Evolutionary conservation across 2,329 filamentous ascomycete species (phyloP), one percentile per base, ranked within the genome.

Genomic region (Penicillium digitatum): DNA sequence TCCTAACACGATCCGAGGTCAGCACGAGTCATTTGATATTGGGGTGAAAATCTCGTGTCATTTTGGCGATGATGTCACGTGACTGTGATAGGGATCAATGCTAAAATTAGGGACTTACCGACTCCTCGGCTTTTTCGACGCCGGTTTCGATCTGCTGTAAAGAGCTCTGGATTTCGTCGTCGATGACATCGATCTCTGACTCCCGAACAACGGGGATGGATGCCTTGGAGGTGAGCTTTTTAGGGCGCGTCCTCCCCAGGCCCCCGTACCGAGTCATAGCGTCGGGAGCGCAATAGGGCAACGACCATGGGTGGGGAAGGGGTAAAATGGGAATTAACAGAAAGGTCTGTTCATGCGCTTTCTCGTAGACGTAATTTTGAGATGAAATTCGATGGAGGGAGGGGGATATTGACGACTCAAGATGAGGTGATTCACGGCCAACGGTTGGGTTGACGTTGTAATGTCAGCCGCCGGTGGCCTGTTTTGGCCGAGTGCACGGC

Each of bases 101-200:
- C 63, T 64, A 66, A 66, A 64, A 62, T 60, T 61, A 64, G 70
- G 66, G 67, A 89, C 91, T 85, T 77, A 96, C 94, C 79, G 93
- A 93, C 84, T 97, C 92, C 78, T 99, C 94, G 62, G 87, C 89
- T 73, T 95, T 92, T 77, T 99, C 94, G 67, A 99, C 94, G 76
- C 94, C 94, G 64, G 92, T 96, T 72, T 94, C 91, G 72, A 96
- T 90, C 69, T 87, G 90, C 78, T 81, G 85, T 79, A 84, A 89
- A 72, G 88, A 87, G 66, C 88, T 88, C 72, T 93, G 86, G 68
- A 89, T 84, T 63, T 87, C 84, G 77, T 95, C 90, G 75, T 96
- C 95, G 76, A 91, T 85, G 69, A 87, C 82, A 72, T 96, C 91
- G 76, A 97, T 88, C 72, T 97, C 89, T 75, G 90, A 83, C 78